Conservation (phyloP, 768 basidiomycete species). For the Psilocybe cyanescens region DNA sequence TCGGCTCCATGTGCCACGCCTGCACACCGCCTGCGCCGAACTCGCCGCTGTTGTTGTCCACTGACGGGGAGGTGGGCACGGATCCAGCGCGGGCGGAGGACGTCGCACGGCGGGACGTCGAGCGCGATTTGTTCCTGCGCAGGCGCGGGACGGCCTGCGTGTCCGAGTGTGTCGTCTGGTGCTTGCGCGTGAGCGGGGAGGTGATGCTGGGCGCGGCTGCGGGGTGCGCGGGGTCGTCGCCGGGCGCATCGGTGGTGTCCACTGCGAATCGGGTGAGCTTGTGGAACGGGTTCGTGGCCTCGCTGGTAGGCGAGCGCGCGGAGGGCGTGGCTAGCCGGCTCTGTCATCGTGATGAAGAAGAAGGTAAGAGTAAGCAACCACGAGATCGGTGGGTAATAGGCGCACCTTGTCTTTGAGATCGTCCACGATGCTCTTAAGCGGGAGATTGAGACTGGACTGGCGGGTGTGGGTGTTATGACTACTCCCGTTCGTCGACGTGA, state of each 20-base stretch:
- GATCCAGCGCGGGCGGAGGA: slow-evolving; percentile 39
- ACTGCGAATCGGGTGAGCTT: slow-evolving; percentile 2
- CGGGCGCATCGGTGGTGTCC: not conserved
- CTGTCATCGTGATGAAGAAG: slow-evolving; percentile 21
- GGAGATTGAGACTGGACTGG: slow-evolving; percentile 33
- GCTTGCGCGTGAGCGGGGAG: slow-evolving; percentile 43
- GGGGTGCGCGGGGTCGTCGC: not conserved
- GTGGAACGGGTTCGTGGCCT: not conserved
- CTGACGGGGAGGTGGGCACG: slow-evolving; percentile 45
- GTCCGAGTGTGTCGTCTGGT: slow-evolving; percentile 44
- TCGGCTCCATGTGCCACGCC: slow-evolving; percentile 53
- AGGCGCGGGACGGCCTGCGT: not conserved
- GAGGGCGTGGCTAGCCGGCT: slow-evolving; percentile 37
- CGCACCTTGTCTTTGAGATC: slow-evolving; percentile 71
- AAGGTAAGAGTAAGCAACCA: not conserved
- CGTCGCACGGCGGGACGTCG: not conserved
- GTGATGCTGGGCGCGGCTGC: not conserved
- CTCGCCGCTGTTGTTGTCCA: not conserved
- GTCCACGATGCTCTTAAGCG: slow-evolving; percentile 76
- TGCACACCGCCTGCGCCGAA: not conserved
- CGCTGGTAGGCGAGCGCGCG: not conserved
- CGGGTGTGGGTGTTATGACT: slow-evolving; percentile 37
- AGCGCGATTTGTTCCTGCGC: not conserved
- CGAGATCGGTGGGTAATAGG: not conserved
- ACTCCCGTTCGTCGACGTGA: slow-evolving; percentile 7